Evolutionary conservation across 2,329 filamentous ascomycete genomes (phyloP), one percentile per base, ranked within the genome.

Genomic region (Rhynchosporium graminicola): DNA sequence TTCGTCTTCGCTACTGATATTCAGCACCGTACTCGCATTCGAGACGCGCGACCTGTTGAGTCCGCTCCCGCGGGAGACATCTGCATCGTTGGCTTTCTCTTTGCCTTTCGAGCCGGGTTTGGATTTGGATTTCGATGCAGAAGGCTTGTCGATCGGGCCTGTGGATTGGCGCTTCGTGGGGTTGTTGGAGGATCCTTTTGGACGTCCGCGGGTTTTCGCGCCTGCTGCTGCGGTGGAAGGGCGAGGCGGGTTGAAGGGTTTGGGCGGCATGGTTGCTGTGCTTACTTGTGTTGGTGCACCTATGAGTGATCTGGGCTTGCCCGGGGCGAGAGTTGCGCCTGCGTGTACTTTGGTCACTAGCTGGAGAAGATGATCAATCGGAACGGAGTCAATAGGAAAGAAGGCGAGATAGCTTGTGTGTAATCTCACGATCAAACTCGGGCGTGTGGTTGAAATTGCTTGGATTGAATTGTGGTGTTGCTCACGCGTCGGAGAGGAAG

Each of bases 161-260:
- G 54, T 48, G 15, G 52, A 54, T 42, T 57, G 62, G 15, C 46
- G 31, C 52, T 62, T 64, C 20, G 43, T 60, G 38, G 46, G 36
- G 15, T 38, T 54, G 55, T 46, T 62, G 13, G 54, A 51, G 4
- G 59, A 42, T 46, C 57, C 60, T 43, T 65, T 66, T 3, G 65
- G 61, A n/a, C 63, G 54, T 4, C 63, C 62, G 54, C 63, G 63
- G 1, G 60, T 9, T 55, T 63, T 63, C 29, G 60, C n/a, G 48
- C 52, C 13, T 47, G 20, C 15, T 33, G 45, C n/a, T 20, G 40
- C 58, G 31, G 48, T 40, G 31, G 63, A 59, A 56, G 67, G 70
- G 2, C 71, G 67, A 3, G 72, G 72, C 8, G 72, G 70, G 42
- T 73, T 72, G 65, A 74, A 74, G 15, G 70, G 68, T 63, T 72